Evolutionary conservation across 2,329 filamentous ascomycete species (phyloP).

Genomic region (Fusarium cicatricum): DNA sequence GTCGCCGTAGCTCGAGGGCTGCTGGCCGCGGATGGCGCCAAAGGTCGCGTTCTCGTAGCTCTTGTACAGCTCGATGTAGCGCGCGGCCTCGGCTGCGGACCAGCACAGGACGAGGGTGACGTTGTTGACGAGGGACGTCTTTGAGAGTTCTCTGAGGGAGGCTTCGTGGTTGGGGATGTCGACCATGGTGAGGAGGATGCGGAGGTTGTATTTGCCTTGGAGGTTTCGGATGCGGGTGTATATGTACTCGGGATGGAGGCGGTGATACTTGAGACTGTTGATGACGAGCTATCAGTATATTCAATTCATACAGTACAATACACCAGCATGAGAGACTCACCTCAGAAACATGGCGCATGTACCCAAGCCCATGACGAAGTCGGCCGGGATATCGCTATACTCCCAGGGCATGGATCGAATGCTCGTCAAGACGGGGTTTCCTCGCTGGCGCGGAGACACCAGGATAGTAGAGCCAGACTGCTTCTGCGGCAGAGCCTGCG

Average conservation of each 20-base stretch:
- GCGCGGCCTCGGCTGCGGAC: conserved; percentile 91
- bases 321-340: conserved; percentile 36
- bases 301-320: too few relatives aligned
- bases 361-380: conserved; percentile 87
- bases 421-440: conserved; percentile 88
- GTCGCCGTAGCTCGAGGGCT: conserved; percentile 84
- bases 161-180: conserved; percentile 97
- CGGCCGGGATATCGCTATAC: conserved; percentile 94
- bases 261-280: conserved; percentile 87
- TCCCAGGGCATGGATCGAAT: conserved; percentile 91
- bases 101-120: conserved; percentile 92
- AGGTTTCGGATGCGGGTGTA: conserved; percentile 90
- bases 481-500: conserved; percentile 78
- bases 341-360: conserved; percentile 92
- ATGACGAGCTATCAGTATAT: too few relatives aligned
- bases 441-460: conserved; percentile 91
- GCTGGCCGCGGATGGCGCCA: conserved; percentile 83
- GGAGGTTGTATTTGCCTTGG: conserved; percentile 85
- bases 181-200: conserved; percentile 88
- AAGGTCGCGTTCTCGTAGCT: conserved; percentile 86
- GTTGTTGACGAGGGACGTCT: conserved; percentile 91
- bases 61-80: conserved; percentile 96
- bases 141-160: conserved; percentile 85
- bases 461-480: conserved; percentile 79
- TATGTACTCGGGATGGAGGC: conserved; percentile 96